Evolutionary conservation across 108 stramenopile genomes (phyloP).

Genomic region (Skeletonema potamos): DNA sequence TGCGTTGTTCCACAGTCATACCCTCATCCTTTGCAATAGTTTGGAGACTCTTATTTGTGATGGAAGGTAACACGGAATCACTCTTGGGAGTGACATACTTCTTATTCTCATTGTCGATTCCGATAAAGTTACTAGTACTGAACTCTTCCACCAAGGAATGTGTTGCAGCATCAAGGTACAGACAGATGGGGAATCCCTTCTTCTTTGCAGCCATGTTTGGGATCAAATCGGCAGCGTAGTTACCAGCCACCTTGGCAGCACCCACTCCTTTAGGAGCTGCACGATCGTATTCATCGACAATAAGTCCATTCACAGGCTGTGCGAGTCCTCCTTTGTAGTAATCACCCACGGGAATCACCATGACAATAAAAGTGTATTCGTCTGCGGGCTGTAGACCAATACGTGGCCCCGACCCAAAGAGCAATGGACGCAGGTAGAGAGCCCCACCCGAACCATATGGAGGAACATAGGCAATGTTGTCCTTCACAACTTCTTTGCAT

Average conservation of each 20-base stretch:
- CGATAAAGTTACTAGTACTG: slow-evolving; percentile 98
- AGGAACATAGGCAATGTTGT: slow-evolving; percentile 96
- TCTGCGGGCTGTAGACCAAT: slow-evolving; percentile 97
- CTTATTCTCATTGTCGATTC: slow-evolving; percentile 78
- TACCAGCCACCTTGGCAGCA: slow-evolving; percentile 96
- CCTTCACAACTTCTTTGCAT: slow-evolving; percentile 81
- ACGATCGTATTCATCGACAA: slow-evolving; percentile 95
- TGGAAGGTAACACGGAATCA: slow-evolving; percentile 88
- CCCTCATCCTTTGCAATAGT: slow-evolving; percentile 91
- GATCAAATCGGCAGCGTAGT: slow-evolving; percentile 97
- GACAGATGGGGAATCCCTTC: slow-evolving; percentile 94
- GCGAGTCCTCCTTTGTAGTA: slow-evolving; percentile 97
- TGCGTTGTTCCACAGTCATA: slow-evolving; percentile 85
- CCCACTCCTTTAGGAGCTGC: slow-evolving; percentile 98
- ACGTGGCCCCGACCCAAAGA: slow-evolving; percentile 94
- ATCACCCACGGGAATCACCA: slow-evolving; percentile 96
- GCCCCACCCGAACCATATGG: slow-evolving; percentile 94
- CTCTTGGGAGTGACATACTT: slow-evolving; percentile 92
- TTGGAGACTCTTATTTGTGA: slow-evolving; percentile 98
- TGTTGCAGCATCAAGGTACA: slow-evolving; percentile 95
- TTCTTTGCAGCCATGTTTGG: slow-evolving; percentile 96
- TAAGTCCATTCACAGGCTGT: slow-evolving; percentile 84
- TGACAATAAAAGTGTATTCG: slow-evolving; percentile 94
- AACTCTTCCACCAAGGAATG: slow-evolving; percentile 95
- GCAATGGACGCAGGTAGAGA: slow-evolving; percentile 94